Percentiles rank a stretch among this genome's conserved stretches.
Conservation (phyloP, 345 rosid genomes). For the Syzygium jambos region DNA sequence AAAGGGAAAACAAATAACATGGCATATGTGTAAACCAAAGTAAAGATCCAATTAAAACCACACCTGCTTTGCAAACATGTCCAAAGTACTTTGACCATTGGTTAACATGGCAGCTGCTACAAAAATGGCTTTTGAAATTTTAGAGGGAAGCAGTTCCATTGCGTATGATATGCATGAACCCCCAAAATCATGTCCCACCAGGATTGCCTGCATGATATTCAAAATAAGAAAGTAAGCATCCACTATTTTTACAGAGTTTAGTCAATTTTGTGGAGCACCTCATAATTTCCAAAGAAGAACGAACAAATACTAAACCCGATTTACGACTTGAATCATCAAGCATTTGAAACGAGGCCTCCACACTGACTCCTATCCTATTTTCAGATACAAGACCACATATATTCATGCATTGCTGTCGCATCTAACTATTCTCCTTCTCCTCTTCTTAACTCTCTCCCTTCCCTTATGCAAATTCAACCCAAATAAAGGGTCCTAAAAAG, state of each 20-base stretch:
- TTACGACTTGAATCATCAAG: not conserved
- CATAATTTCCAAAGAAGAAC: not conserved
- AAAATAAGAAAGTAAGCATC: not conserved
- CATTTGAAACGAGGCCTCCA: not conserved
- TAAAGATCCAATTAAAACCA: not conserved
- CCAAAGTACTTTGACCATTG: conserved; percentile 67
- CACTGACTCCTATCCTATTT: not conserved
- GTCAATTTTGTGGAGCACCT: not conserved
- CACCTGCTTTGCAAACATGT: conserved; percentile 73
- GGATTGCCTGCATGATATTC: conserved; percentile 53
- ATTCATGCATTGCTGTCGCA: not conserved
- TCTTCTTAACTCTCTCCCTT: not conserved
- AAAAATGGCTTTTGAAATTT: conserved; percentile 65
- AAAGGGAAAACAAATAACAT: not conserved
- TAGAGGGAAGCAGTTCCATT: conserved; percentile 78
- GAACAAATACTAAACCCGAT: not conserved
- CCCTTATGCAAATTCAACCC: not conserved
- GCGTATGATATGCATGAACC: conserved; percentile 83
- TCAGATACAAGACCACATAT: not conserved
- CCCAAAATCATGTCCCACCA: conserved; percentile 96
- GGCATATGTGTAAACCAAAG: not conserved
- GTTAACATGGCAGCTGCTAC: conserved; percentile 79
- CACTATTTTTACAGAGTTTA: not conserved
- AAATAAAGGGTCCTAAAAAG: not conserved
- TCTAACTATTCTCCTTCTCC: not conserved